Evolutionary conservation across 1,284 basidiomycete species (phyloP).

Genomic region (Inonotus hispidus): DNA sequence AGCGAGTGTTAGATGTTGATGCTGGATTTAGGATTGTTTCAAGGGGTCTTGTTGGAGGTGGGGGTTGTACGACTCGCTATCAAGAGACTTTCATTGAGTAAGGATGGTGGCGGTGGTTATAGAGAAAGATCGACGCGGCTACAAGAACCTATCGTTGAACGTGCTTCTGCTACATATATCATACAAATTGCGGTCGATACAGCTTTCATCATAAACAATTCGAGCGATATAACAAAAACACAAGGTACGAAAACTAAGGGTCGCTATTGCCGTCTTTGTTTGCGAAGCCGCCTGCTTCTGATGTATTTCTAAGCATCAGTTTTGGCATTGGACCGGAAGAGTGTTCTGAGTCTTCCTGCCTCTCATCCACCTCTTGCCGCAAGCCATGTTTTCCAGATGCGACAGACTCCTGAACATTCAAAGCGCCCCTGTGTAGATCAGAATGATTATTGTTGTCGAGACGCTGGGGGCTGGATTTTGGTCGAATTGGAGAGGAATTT

Average conservation of each 20-base stretch:
- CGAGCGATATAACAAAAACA: background rate
- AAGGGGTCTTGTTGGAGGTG: no score
- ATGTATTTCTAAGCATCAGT: constrained; percentile 4
- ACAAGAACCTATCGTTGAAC: no score
- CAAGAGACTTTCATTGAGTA: no score
- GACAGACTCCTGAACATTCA: background rate
- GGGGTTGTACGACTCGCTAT: no score
- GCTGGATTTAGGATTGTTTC: no score
- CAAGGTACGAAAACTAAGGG: background rate
- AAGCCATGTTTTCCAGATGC: background rate
- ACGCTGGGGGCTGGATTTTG: background rate
- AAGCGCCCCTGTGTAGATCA: background rate
- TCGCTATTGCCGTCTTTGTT: background rate
- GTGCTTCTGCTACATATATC: no score
- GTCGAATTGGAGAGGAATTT: background rate
- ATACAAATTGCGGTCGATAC: no score
- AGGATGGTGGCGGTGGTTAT: no score
- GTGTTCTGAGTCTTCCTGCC: background rate
- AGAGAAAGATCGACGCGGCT: no score
- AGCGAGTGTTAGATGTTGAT: no score
- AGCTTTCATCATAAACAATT: no score
- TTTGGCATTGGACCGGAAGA: background rate
- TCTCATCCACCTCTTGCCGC: background rate
- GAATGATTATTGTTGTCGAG: background rate
- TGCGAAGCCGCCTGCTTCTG: background rate